Base-by-base conservation (phyloP, 1,139 yeast genomes). In the Taphrina wiesneri region DNA sequence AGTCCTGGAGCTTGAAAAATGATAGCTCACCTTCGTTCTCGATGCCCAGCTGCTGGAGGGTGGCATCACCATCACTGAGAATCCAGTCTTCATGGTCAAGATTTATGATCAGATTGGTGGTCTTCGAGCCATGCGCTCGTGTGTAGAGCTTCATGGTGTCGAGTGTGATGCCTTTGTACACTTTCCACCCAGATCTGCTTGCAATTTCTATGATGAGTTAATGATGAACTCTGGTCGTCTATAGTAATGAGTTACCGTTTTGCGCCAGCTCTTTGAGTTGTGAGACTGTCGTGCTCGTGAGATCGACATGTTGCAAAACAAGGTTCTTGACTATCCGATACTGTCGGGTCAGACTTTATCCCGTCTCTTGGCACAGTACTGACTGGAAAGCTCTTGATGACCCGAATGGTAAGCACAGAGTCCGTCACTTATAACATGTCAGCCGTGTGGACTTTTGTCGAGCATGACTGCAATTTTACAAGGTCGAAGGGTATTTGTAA, bases 11-110 rank as follows among this genome's bases (percentile, higher is more conserved):
- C 69, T 88, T 89, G 78, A 86, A 93, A 28, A 89, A 74, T 53
- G 97, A 89, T 60, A 93, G 77, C 74, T 93, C 99, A 1, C 98
- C 90, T 77, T 93, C 99, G 76, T 93, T 91, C 69, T 87, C 77
- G 56, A 52, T 41, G 11, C 30, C 28, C 3, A 52, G 25, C n/a
- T 21, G 21, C n/a, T 17, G 26, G 13, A 91, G 80, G 3, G 81
- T 76, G 72, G 79, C 81, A 15, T 76, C 77, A 2, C 75, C 75
- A 41, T 80, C 80, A 0, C 72, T 71, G 69, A 93, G 76, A 2
- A 88, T 80, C 92, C 95, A 88, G 67, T 83, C 86, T 3, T 83
- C 85, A 73, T 88, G 85, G 36, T 90, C 97, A 75, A 93, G 84
- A 75, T 93, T 93, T 69, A 95, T 88, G 60, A 90, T 96, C 71